A percentile compares a stretch with the other conserved stretches of the same genome.
Evolutionary conservation across 768 basidiomycete species (phyloP).

Genomic region (Epithele typhae): DNA sequence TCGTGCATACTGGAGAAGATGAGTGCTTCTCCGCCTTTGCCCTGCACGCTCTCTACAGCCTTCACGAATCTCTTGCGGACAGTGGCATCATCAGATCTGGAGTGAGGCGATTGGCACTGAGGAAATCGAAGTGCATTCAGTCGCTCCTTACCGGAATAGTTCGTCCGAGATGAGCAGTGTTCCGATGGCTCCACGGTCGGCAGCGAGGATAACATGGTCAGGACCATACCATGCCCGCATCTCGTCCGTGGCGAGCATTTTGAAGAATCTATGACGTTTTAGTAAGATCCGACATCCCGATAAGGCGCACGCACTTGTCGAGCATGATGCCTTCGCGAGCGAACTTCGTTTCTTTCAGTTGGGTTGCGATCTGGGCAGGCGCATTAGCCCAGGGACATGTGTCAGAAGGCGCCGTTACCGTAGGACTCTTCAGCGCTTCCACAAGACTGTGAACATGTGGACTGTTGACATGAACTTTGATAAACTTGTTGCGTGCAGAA

Average conservation of each 20-base stretch:
- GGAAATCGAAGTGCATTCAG: too few species aligned
- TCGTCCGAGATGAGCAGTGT: slow-evolving; percentile 93
- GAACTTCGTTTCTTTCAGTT: slow-evolving; percentile 93
- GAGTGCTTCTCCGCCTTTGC: slow-evolving; percentile 87
- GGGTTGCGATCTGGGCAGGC: slow-evolving; percentile 53
- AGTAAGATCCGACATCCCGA: too few species aligned
- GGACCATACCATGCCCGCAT: slow-evolving; percentile 99
- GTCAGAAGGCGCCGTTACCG: slow-evolving; percentile 44
- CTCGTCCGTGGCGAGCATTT: slow-evolving; percentile 93
- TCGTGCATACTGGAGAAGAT: slow-evolving; percentile 99
- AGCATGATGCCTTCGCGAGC: slow-evolving; percentile 88
- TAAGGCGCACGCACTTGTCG: slow-evolving; percentile 82
- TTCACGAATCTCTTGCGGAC: slow-evolving; percentile 80
- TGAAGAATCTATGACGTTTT: slow-evolving; percentile 72
- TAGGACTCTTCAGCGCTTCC: slow-evolving; percentile 91
- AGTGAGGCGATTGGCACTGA: too few species aligned
- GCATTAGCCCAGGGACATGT: too few species aligned
- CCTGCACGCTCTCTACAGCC: slow-evolving; percentile 84
- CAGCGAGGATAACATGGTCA: slow-evolving; percentile 87
- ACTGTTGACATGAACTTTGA: slow-evolving; percentile 89
- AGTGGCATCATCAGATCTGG: slow-evolving; percentile 74
- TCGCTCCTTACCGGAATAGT: slow-evolving; percentile 69
- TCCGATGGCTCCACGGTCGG: slow-evolving; percentile 90
- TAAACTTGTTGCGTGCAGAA: slow-evolving; percentile 74
- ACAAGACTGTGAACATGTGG: slow-evolving; percentile 95